Percentiles rank a stretch among this genome's conserved stretches.
Evolutionary conservation across 192 early-diverging fungal species (phyloP).

Genomic region (Coemansia sp.): DNA sequence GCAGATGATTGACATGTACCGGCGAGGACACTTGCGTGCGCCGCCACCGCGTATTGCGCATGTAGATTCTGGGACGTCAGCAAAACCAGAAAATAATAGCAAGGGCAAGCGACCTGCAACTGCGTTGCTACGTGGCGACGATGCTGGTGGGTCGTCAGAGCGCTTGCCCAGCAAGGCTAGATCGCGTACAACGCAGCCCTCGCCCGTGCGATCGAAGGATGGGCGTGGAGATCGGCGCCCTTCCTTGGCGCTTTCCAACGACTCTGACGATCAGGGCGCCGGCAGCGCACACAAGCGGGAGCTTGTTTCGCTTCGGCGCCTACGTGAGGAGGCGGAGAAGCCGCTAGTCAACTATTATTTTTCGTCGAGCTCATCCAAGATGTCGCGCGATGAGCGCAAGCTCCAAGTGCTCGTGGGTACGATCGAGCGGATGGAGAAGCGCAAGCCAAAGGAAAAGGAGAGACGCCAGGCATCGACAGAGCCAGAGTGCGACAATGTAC

Average conservation of each 20-base stretch:
- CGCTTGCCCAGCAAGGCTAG: not conserved
- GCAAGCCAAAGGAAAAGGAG: constrained; percentile 42
- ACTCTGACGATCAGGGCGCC: not conserved
- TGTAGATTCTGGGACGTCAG: not conserved
- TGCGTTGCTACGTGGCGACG: not conserved
- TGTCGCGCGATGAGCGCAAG: constrained; percentile 69
- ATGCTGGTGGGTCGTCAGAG: not conserved
- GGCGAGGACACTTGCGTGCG: not conserved
- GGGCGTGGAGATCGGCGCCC: not conserved
- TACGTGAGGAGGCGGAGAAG: constrained; percentile 43
- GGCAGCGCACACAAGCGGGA: constrained; percentile 21
- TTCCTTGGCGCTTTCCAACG: not conserved
- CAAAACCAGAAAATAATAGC: not conserved
- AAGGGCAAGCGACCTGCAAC: constrained; percentile 16
- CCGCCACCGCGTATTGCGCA: not conserved
- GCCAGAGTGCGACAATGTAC: not conserved
- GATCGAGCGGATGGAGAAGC: constrained; percentile 61
- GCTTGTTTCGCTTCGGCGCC: constrained; percentile 20
- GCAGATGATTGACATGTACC: constrained; percentile 20
- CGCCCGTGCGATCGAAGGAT: not conserved
- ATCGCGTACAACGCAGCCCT: not conserved
- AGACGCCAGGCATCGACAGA: constrained; percentile 19
- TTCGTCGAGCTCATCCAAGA: constrained; percentile 38
- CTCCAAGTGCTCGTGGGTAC: constrained; percentile 62
- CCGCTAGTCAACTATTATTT: constrained; percentile 48